These are phyloP conservation scores for Leavenworthia alabamica DNA, from an alignment of 345 rosid genomes.

Conservation along the genomic window DNA sequence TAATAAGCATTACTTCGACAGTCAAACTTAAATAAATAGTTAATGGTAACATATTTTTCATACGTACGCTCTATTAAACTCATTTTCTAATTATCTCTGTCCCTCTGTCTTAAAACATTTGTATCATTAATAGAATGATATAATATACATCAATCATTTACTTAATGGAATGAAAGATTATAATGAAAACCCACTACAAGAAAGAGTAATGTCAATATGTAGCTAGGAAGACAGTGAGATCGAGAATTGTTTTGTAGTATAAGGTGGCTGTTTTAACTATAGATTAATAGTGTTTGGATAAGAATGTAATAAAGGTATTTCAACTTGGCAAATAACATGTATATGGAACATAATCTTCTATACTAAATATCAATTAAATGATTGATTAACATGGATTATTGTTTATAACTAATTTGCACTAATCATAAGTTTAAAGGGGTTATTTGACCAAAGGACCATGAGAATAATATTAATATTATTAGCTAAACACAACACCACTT, in stretches of 20 bases:
- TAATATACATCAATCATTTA: neutral
- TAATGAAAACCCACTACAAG: neutral
- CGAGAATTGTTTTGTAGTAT: neutral
- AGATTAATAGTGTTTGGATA: neutral
- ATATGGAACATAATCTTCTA: neutral
- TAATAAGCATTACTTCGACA: constrained; percentile 30
- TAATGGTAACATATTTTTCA: neutral
- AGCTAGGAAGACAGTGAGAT: no score
- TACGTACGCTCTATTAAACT: no score
- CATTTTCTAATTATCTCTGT: neutral
- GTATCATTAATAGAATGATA: neutral
- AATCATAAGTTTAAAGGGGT: constrained; percentile 6
- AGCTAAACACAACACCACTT: constrained; percentile 18
- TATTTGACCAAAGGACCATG: constrained; percentile 19
- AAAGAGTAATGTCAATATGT: no score
- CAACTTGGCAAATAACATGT: neutral
- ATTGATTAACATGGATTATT: constrained; percentile 2
- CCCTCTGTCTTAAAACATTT: neutral
- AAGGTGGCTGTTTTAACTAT: no score
- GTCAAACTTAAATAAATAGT: neutral
- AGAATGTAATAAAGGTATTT: neutral
- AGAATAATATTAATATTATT: neutral
- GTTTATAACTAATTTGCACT: constrained; percentile 1
- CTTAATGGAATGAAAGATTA: neutral
- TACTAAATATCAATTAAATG: constrained; percentile 6